Base-by-base conservation (phyloP, 306 rosid species). In the Acacia confusa region DNA sequence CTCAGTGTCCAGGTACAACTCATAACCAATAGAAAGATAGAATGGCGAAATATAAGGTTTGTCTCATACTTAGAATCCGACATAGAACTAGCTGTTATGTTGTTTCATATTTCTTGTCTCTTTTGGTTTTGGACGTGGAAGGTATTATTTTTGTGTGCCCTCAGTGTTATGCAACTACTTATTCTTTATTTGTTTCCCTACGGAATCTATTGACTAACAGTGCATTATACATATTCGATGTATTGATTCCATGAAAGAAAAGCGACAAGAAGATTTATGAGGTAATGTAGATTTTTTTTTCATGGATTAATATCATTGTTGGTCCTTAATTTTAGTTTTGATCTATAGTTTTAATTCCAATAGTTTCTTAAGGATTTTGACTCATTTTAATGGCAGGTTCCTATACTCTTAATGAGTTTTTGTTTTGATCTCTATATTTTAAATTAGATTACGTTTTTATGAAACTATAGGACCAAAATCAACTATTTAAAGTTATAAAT, bases 1-100 rank as follows among this genome's bases (percentile, higher is more conserved):
- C 32, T 73, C 65, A 52, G 47, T 19, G 47, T 52, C 78, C 52
- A 50, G 47, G 32, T 28, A 72, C 65, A 73, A 34, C 65, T 73
- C 28, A 10, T 34, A 32, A 43, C 48, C 30, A 68, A 48, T 47
- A 67, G 72, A 9, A 7, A 19, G 27, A 41, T 43, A 22, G 74
- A 38, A 38, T 69, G 50, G 74, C 36, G 20, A 41, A n/a, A 43
- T 11, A 30, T n/a, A 64, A 64, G 14, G 11, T 43, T 70, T 24
- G 74, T 43, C 74, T 43, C 12, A 68, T 38, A 9, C 72, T 67
- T 5, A 17, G 15, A n/a, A 3, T 36, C 15, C 19, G 72, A 67
- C 72, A 67, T 1, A 3, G 28, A 67, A 67, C 47, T 4, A 36
- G 45, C n/a, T 36, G 61, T 55, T 52, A 19, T 1, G 9, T 55